A percentile compares a stretch with the other conserved stretches of the same genome.
These are phyloP conservation scores for Albizia julibrissin DNA, from an alignment of 306 rosid genomes.

Conservation along the genomic window DNA sequence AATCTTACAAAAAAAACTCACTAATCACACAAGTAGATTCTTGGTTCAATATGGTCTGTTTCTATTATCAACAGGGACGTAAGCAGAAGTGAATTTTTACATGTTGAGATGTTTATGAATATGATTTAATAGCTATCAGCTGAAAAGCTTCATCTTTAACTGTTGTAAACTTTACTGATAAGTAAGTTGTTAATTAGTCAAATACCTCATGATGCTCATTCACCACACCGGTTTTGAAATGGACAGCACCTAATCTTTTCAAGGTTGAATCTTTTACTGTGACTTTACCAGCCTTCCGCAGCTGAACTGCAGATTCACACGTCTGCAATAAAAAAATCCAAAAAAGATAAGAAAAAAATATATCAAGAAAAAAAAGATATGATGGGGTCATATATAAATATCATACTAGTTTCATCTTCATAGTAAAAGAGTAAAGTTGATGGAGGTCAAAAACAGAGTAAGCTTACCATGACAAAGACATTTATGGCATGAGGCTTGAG, in stretches of 20 bases:
- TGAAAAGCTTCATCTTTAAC: not conserved
- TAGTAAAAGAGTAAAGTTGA: not conserved
- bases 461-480: slow-evolving; percentile 79
- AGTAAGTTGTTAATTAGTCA: not conserved
- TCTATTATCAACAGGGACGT: not conserved
- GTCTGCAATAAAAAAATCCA: slow-evolving; percentile 45
- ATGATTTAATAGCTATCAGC: not conserved
- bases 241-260: slow-evolving; percentile 64
- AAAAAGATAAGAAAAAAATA: not conserved
- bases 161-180: not conserved
- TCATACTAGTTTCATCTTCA: too few relatives aligned
- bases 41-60: not conserved
- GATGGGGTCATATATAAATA: too few relatives aligned
- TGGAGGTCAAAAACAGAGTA: not conserved
- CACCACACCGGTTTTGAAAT: slow-evolving; percentile 58
- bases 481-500: slow-evolving; percentile 76
- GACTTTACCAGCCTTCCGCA: slow-evolving; percentile 75
- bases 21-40: not conserved
- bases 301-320: slow-evolving; percentile 79
- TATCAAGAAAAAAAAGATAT: too few relatives aligned
- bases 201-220: slow-evolving; percentile 76
- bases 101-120: not conserved
- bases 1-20: not conserved
- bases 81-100: not conserved
- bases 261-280: slow-evolving; percentile 69